These are phyloP conservation scores for Crithidia fasciculata DNA, from an alignment of 208 protist genomes.

Conservation along the genomic window DNA sequence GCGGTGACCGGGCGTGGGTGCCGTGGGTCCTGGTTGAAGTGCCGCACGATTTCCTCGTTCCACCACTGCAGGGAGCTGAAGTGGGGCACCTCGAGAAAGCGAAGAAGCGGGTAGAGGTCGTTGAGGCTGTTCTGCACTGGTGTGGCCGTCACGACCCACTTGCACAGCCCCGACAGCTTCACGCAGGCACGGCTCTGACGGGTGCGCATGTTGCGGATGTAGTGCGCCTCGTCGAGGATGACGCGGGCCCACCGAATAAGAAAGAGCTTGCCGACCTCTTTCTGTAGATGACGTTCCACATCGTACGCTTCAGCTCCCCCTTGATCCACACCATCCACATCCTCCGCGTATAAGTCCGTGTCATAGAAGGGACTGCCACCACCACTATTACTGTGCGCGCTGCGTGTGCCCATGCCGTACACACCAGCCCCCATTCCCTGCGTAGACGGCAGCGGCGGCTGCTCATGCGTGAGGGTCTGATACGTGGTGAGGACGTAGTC, in stretches of 20 bases:
- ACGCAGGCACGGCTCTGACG: slow-evolving; percentile 50
- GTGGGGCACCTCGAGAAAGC: slow-evolving; percentile 71
- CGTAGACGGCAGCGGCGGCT: slow-evolving; percentile 7
- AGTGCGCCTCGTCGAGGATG: slow-evolving; percentile 92
- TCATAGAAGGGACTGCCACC: not conserved
- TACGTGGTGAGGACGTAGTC: slow-evolving; percentile 87
- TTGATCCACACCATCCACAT: not conserved
- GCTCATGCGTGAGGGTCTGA: slow-evolving; percentile 59
- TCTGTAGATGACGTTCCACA: slow-evolving; percentile 27
- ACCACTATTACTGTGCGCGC: not conserved
- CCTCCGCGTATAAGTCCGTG: not conserved
- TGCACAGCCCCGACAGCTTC: slow-evolving; percentile 45
- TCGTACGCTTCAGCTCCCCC: slow-evolving; percentile 5
- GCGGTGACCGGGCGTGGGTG: slow-evolving; percentile 60
- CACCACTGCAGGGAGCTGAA: slow-evolving; percentile 71
- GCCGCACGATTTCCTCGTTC: slow-evolving; percentile 65
- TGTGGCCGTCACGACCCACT: slow-evolving; percentile 72
- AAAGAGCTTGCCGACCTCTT: slow-evolving; percentile 59
- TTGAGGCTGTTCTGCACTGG: slow-evolving; percentile 76
- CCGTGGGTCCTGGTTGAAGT: slow-evolving; percentile 47
- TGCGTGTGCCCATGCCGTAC: not conserved
- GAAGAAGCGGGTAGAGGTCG: slow-evolving; percentile 69
- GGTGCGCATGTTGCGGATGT: slow-evolving; percentile 76
- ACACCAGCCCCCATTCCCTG: not conserved
- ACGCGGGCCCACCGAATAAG: slow-evolving; percentile 87